Evolutionary conservation across 805 yeast species (phyloP).

Genomic region (Candida patagonica): DNA sequence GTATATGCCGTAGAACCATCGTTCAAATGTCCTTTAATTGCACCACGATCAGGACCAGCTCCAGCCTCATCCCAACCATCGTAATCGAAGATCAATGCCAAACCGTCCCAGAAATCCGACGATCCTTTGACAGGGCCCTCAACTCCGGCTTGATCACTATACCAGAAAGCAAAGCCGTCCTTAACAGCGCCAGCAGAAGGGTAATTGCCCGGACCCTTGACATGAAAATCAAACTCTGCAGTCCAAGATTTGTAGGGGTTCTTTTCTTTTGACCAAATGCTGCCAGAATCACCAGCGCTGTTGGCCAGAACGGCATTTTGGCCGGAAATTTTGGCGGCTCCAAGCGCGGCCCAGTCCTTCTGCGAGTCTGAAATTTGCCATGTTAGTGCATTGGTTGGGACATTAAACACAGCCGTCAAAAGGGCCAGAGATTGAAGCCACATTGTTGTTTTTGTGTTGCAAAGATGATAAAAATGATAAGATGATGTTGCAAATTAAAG

Average conservation of each 20-base stretch:
- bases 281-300: slow-evolving; percentile 14
- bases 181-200: slow-evolving; percentile 22
- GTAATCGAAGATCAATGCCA: slow-evolving; percentile 32
- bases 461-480: too few relatives aligned
- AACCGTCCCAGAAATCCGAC: slow-evolving; percentile 32
- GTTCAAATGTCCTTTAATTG: slow-evolving; percentile 32
- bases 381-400: too few relatives aligned
- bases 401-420: not conserved
- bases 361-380: too few relatives aligned
- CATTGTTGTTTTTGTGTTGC: not conserved
- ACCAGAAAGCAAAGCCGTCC: slow-evolving; percentile 31
- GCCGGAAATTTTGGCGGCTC: not conserved
- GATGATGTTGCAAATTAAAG: not conserved
- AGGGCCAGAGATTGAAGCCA: not conserved
- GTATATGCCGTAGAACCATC: slow-evolving; percentile 27
- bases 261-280: slow-evolving; percentile 27
- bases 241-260: slow-evolving; percentile 28
- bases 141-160: slow-evolving; percentile 20
- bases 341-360: not conserved
- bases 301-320: slow-evolving; percentile 1
- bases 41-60: slow-evolving; percentile 15
- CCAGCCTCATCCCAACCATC: slow-evolving; percentile 19
- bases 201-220: slow-evolving; percentile 22
- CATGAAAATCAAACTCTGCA: slow-evolving; percentile 24
- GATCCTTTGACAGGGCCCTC: slow-evolving; percentile 31